Evolutionary conservation across 108 stramenopile genomes (phyloP), one percentile per base, ranked within the genome.

Genomic region (Parmales sp.): DNA sequence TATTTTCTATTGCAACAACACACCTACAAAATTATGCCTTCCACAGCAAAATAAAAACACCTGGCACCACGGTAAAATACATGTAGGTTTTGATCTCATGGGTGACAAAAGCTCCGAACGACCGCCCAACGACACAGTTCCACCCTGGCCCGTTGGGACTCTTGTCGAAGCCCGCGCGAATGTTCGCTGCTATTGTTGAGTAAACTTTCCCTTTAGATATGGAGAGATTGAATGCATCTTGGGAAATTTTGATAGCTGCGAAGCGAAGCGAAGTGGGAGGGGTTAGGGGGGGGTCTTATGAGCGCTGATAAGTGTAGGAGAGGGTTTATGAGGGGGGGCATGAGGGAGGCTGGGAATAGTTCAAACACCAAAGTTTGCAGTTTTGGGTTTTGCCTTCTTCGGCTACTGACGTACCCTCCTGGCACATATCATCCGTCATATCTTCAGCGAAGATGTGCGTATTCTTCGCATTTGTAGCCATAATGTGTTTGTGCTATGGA

Each of bases 1-100:
- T n/a, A n/a, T n/a, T n/a, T n/a, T n/a, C n/a, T n/a, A n/a, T n/a
- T n/a, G n/a, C n/a, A n/a, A n/a, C n/a, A n/a, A n/a, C n/a, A n/a
- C n/a, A n/a, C n/a, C n/a, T n/a, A n/a, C n/a, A n/a, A n/a, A n/a
- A n/a, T 50, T n/a, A 50, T 19, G 49, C 49, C 49, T 65, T 65
- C 83, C 83, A 83, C 6, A 83, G 65, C 38, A 83, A 54, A 0
- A 83, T 72, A 38, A 75, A 81, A 44, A 81, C 80, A 7, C 83
- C 81, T 0, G 81, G 74, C 0, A 77, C 75, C 5, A 83, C 83
- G 1, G 81, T 73, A 34, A 82, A 78, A 23, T 83, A 83, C 45
- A 81, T 74, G 54, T 83, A 83, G 9, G 78, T 79, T 44, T 83
- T 83, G 65, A 83, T 80, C 69, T 83, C 79, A 37, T 83, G 83